Percentiles rank a stretch among this genome's conserved stretches.
Evolutionary conservation across 2,329 filamentous ascomycete species (phyloP).

Genomic region (Exophiala dermatitidis): DNA sequence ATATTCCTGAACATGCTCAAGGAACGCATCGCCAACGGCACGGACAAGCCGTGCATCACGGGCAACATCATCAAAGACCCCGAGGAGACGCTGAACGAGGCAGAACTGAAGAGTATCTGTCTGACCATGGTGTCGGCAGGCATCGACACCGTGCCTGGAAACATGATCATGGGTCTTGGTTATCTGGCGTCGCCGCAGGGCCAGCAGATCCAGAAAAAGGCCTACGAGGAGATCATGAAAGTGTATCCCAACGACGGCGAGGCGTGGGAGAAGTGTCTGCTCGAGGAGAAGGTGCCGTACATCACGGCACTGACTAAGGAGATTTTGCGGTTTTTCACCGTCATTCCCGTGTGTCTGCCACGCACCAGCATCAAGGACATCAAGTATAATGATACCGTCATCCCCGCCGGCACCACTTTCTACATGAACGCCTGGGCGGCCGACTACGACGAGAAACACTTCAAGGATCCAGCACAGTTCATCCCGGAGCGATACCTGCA

Average conservation of each 20-base stretch:
- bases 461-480: slow-evolving; percentile 56
- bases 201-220: slow-evolving; percentile 62
- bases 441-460: slow-evolving; percentile 63
- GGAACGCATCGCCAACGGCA: slow-evolving; percentile 54
- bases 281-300: slow-evolving; percentile 70
- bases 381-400: slow-evolving; percentile 56
- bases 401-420: slow-evolving; percentile 70
- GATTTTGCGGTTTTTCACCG: slow-evolving; percentile 68
- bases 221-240: slow-evolving; percentile 62
- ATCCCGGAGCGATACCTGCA: slow-evolving; percentile 63
- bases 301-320: slow-evolving; percentile 73
- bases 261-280: slow-evolving; percentile 66
- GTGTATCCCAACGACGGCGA: slow-evolving; percentile 62
- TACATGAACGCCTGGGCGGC: slow-evolving; percentile 76
- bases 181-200: slow-evolving; percentile 63
- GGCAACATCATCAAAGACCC: slow-evolving; percentile 65
- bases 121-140: slow-evolving; percentile 76
- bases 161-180: slow-evolving; percentile 71
- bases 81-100: slow-evolving; percentile 61
- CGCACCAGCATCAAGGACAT: slow-evolving; percentile 66
- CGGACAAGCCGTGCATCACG: slow-evolving; percentile 61
- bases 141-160: slow-evolving; percentile 72
- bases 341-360: slow-evolving; percentile 72
- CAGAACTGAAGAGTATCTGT: slow-evolving; percentile 72
- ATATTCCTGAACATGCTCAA: slow-evolving; percentile 54